Percentiles rank a stretch among this genome's conserved stretches.
phyloP scores from a whole-genome alignment of 768 basidiomycete species.

The Melanogaster broomeanus region DNA sequence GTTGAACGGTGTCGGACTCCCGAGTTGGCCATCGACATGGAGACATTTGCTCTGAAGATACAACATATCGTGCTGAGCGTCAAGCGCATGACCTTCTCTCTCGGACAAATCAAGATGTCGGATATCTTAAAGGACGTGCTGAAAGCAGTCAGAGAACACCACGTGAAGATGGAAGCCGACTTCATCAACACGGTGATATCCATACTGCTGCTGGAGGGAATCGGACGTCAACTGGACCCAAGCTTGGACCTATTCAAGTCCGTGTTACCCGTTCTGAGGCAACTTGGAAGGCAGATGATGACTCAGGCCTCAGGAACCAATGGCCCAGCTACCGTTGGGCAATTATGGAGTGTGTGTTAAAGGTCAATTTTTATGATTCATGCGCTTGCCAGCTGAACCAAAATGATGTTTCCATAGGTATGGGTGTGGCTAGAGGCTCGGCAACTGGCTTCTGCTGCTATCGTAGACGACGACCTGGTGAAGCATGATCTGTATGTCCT shows the following conservation, averaged over 20 bases:
- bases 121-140: conserved; percentile 94
- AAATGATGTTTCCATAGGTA: conserved; percentile 46
- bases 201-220: conserved; percentile 91
- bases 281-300: conserved; percentile 91
- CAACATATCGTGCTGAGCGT: conserved; percentile 92
- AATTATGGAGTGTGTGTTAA: conserved; percentile 85
- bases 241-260: conserved; percentile 92
- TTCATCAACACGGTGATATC: conserved; percentile 98
- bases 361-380: conserved; percentile 52
- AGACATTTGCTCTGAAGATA: conserved; percentile 97
- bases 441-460: conserved; percentile 76
- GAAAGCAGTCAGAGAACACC: conserved; percentile 82
- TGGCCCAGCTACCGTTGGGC: conserved; percentile 61
- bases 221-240: conserved; percentile 92
- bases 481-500: conserved; percentile 82
- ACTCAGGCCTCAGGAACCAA: conserved; percentile 63
- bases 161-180: conserved; percentile 98
- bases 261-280: conserved; percentile 89
- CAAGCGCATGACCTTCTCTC: conserved; percentile 95
- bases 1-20: conserved; percentile 91
- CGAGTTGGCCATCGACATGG: conserved; percentile 85
- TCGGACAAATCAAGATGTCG: conserved; percentile 93
- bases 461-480: conserved; percentile 83
- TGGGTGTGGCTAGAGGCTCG: conserved; percentile 96
- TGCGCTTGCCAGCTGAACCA: not conserved